Evolutionary conservation across 371 early-diverging fungal species (phyloP).

Genomic region (Mortierella sp.): DNA sequence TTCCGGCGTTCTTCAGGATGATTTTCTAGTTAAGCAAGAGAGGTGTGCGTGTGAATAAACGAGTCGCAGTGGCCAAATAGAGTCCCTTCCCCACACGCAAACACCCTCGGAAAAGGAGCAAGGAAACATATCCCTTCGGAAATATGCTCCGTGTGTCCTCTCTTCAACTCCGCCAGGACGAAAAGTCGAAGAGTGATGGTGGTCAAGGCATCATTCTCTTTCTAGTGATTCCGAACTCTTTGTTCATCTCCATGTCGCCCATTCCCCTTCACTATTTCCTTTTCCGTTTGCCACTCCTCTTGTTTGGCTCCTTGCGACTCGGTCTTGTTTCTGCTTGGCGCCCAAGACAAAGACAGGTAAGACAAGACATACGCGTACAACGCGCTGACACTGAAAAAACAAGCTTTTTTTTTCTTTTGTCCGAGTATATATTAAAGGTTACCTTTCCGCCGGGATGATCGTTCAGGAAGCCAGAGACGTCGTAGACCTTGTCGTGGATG

Average conservation of each 20-base stretch:
- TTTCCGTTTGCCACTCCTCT: neutral
- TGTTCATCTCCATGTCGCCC: neutral
- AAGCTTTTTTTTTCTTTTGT: neutral
- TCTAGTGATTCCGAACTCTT: neutral
- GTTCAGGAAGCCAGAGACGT: constrained; percentile 87
- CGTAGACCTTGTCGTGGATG: constrained; percentile 85
- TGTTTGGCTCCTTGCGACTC: neutral
- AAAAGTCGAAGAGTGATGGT: neutral
- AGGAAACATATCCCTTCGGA: neutral
- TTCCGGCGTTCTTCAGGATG: constrained; percentile 85
- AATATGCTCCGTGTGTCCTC: constrained; percentile 8
- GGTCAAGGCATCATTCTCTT: constrained; percentile 11
- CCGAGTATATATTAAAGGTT: constrained; percentile 15
- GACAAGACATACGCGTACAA: neutral
- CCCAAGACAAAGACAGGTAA: neutral
- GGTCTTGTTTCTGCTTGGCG: neutral
- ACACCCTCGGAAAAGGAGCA: neutral
- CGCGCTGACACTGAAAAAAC: constrained; percentile 5
- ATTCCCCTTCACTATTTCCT: neutral
- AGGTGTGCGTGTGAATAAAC: constrained; percentile 2
- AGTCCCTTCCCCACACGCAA: constrained; percentile 3
- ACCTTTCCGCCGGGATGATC: constrained; percentile 91
- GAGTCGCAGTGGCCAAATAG: neutral
- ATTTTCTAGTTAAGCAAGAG: constrained; percentile 62
- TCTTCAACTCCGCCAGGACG: constrained; percentile 2